Evolutionary conservation across 2,329 filamentous ascomycete genomes (phyloP), one percentile per base, ranked within the genome.

Genomic region (Ilyonectria sp.): DNA sequence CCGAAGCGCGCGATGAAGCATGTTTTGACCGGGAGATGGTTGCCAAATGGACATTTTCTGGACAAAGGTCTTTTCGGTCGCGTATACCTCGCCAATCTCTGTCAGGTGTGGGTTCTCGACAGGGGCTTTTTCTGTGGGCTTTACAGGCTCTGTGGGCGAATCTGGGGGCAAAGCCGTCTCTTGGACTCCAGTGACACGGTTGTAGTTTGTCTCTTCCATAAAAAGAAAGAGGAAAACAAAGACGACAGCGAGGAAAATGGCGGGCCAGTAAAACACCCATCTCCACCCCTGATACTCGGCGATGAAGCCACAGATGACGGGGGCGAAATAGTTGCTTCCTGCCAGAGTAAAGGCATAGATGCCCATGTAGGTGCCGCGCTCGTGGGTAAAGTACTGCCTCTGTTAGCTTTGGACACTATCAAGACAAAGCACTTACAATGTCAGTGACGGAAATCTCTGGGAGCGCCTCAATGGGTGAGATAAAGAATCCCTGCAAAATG

Each of bases 141-240:
- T 21, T 21, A 21, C 21, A 21, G 21, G 21, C 26, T 67, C 67
- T 26, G 65, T 49, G 5, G 10, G 11, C 13, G 56, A 52, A 10
- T 53, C 50, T 3, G 33, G 23, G 9, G 13, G 35, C 6, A 50
- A 15, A 11, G 1, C 21, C 31, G 10, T 47, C 23, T 40, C 31
- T 10, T 10, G 3, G 3, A 15, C 6, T 43, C 26, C 29, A 19
- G 62, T 2, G 5, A 47, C 29, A 2, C 85, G 80, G 49, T 82
- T 78, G 69, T 90, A 91, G 15, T 85, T 84, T 7, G 87, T 88
- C 74, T 91, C 89, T 69, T 90, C 88, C 67, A 89, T 86, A 71
- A 90, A 86, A 65, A 90, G 79, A 73, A 90, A 88, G 0, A 84
- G 64, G 37, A 84, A 79, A 0, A 83, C 46, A 13, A 79, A 79